Evolutionary conservation across 768 basidiomycete genomes (phyloP).

Genomic region (Macrolepiota albuminosa): DNA sequence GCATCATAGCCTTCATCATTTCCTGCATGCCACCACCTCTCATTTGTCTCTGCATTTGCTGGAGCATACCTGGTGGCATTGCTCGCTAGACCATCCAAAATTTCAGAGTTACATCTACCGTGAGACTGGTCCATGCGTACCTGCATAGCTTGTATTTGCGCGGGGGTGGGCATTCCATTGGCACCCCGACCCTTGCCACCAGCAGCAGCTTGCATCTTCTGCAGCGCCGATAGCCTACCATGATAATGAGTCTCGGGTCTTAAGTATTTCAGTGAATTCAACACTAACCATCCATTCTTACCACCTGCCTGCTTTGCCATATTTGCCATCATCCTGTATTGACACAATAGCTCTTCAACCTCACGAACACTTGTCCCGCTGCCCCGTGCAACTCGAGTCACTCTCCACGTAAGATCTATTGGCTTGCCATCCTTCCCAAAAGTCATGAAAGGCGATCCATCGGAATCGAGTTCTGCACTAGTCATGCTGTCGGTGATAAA

Average conservation of each 20-base stretch:
- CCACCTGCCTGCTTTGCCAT: slow-evolving; percentile 99
- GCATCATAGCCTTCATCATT: slow-evolving; percentile 99
- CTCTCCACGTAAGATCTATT: slow-evolving; percentile 82
- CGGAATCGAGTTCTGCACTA: slow-evolving; percentile 87
- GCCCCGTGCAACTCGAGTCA: slow-evolving; percentile 85
- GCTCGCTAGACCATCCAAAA: slow-evolving; percentile 50
- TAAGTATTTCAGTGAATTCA: background rate
- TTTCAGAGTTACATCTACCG: background rate
- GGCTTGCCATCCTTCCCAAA: slow-evolving; percentile 80
- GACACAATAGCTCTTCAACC: slow-evolving; percentile 95
- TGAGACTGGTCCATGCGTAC: slow-evolving; percentile 34
- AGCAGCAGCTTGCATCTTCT: slow-evolving; percentile 87
- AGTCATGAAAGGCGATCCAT: slow-evolving; percentile 89
- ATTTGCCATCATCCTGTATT: slow-evolving; percentile 98
- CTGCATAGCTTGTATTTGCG: slow-evolving; percentile 94
- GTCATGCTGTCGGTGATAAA: slow-evolving; percentile 99
- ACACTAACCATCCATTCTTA: slow-evolving; percentile 84
- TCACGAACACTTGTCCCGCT: slow-evolving; percentile 94
- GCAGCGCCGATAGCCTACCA: slow-evolving; percentile 74
- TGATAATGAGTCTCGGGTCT: background rate
- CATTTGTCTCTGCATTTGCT: slow-evolving; percentile 85
- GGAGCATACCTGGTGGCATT: slow-evolving; percentile 93
- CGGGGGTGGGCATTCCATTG: slow-evolving; percentile 86
- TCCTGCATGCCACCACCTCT: slow-evolving; percentile 88
- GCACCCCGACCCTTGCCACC: slow-evolving; percentile 84